These are phyloP conservation scores for Ustilago crameri DNA, from an alignment of 1,284 basidiomycete species.

Conservation along the genomic window DNA sequence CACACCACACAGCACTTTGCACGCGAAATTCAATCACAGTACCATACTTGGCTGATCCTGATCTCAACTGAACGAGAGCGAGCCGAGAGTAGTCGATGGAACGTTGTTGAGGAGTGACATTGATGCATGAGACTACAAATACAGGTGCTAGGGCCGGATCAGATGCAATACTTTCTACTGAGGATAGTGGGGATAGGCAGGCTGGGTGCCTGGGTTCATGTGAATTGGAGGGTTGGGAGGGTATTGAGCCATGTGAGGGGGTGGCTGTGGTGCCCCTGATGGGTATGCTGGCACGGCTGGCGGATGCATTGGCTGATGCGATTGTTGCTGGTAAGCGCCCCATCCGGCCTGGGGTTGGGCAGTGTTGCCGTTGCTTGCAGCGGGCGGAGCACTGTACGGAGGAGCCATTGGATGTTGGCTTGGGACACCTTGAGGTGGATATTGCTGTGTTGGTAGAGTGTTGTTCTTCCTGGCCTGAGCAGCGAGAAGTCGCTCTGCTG, in stretches of 20 bases:
- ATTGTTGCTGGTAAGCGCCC: constrained; percentile 14
- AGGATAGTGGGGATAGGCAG: constrained; percentile 29
- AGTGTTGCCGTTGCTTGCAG: constrained; percentile 5
- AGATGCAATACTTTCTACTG: constrained; percentile 2
- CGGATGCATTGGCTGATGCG: constrained; percentile 5
- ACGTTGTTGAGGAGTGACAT: not conserved
- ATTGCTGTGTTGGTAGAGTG: constrained; percentile 74
- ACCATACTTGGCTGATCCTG: no score
- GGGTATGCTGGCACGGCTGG: constrained; percentile 6
- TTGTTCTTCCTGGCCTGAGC: constrained; percentile 95
- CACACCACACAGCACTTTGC: no score
- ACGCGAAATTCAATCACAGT: no score
- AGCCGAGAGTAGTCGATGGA: not conserved
- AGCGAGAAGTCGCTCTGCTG: constrained; percentile 92
- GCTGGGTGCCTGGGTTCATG: constrained; percentile 22
- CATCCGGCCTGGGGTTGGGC: constrained; percentile 9
- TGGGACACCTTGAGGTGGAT: constrained; percentile 9
- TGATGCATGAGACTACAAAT: constrained; percentile 16
- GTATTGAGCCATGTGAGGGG: constrained; percentile 9
- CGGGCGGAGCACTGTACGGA: constrained; percentile 3
- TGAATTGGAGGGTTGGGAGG: constrained; percentile 23
- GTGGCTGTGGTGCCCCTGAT: constrained; percentile 12
- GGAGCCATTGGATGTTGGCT: constrained; percentile 12
- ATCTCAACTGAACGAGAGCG: no score
- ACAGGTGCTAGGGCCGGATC: constrained; percentile 6